These are phyloP conservation scores for Piromyces sp. DNA, from an alignment of 192 early-diverging fungal genomes.

Conservation along the genomic window DNA sequence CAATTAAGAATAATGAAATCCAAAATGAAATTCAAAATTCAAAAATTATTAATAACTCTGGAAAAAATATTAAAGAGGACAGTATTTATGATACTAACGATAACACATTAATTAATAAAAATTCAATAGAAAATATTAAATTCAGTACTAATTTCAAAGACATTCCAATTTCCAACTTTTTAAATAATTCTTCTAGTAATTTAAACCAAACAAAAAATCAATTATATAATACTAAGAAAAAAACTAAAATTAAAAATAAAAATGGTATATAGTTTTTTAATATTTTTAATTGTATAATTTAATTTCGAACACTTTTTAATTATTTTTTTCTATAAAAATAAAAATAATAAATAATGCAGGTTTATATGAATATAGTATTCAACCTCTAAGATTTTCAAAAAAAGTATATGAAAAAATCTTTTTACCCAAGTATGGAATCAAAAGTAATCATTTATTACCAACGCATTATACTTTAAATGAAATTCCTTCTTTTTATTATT, in stretches of 20 bases:
- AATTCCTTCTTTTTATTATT: background rate
- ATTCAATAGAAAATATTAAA: too few relatives aligned
- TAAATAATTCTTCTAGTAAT: too few relatives aligned
- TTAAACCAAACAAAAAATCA: too few relatives aligned
- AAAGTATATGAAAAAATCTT: background rate
- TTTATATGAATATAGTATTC: background rate
- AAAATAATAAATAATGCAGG: background rate
- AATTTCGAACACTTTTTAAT: too few relatives aligned
- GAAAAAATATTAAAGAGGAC: background rate
- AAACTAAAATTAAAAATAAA: background rate
- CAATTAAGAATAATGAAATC: background rate
- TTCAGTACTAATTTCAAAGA: too few relatives aligned
- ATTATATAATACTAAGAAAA: background rate
- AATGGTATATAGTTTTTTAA: background rate
- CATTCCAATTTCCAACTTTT: too few relatives aligned
- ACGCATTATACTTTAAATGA: background rate
- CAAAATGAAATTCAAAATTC: background rate
- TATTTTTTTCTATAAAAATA: too few relatives aligned
- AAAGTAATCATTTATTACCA: background rate
- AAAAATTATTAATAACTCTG: background rate
- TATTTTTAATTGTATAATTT: too few relatives aligned
- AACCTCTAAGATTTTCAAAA: background rate
- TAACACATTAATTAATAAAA: too few relatives aligned
- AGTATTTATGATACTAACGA: too few relatives aligned
- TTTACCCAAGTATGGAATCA: background rate